Evolutionary conservation across 768 basidiomycete genomes (phyloP), one percentile per base, ranked within the genome.

Genomic region (Hypholoma sublateritium): DNA sequence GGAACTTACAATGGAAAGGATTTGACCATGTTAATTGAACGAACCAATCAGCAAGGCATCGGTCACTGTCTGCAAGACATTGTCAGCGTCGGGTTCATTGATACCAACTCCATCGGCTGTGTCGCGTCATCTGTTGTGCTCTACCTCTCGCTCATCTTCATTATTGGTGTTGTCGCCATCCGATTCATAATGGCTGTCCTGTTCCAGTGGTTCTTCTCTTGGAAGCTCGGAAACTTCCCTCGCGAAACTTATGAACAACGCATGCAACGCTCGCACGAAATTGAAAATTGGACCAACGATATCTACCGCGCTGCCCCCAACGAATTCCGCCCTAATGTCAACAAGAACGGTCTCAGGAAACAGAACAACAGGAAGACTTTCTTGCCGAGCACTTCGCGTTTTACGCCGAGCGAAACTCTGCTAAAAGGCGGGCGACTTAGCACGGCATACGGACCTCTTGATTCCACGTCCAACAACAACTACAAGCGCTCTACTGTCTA

Each of bases 171-270:
- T 59, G 96, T 98, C 61, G 81, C 84, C 53, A 94, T 97, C 70
- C 91, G 94, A 35, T 99, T 98, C 75, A 77, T 83, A 63, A 96
- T 98, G 94, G 97, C 97, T 46, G 91, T 97, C 67, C 80, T 96
- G 70, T 99, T 98, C 73, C 82, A 91, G 22, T 99, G 97, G 97
- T 98, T 98, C 82, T 89, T 92, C 71, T 93, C 91, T n/a, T 94
- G 91, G 88, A 86, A 86, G 66, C 80, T 99, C 41, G 97, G 97
- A 47, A 89, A 91, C 61, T 98, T 96, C 80, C 89, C 90, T 59
- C 82, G 84, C 37, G 97, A 99, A 74, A 93, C 93, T 14, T 93
- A 95, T 69, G 88, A 92, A 68, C 85, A 98, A 69, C 84, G 95
- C 13, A 93, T 93, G 87, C 85, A 86, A 59, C 87, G 96, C 21